A percentile compares a stretch with the other conserved stretches of the same genome.
Conservation (phyloP, 805 yeast genomes). For the Cyberlindnera euphorbiae region DNA sequence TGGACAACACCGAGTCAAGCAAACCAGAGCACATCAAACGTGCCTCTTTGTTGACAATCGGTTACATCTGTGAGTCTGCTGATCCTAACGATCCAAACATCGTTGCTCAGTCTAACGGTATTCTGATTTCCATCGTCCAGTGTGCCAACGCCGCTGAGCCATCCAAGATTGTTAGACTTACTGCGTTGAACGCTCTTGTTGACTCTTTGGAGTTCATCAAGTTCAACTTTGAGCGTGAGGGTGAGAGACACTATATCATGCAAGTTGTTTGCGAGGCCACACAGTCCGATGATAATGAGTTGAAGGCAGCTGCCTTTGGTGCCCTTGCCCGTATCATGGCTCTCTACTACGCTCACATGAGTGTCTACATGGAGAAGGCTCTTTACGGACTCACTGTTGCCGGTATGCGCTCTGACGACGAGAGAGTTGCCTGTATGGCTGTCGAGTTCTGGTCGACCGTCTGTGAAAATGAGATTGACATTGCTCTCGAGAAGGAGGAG, state of each 20-base stretch:
- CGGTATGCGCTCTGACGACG: slow-evolving; percentile 84
- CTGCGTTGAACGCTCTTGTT: slow-evolving; percentile 89
- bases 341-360: slow-evolving; percentile 83
- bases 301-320: slow-evolving; percentile 94
- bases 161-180: slow-evolving; percentile 67
- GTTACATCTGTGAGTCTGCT: slow-evolving; percentile 93
- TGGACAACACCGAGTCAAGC: slow-evolving; percentile 78
- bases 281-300: slow-evolving; percentile 74
- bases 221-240: slow-evolving; percentile 84
- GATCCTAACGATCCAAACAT: slow-evolving; percentile 73
- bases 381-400: slow-evolving; percentile 81
- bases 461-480: slow-evolving; percentile 94
- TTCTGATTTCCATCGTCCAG: slow-evolving; percentile 91
- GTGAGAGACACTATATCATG: slow-evolving; percentile 96
- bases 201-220: slow-evolving; percentile 88
- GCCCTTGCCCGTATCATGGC: slow-evolving; percentile 91
- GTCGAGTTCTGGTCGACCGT: slow-evolving; percentile 99
- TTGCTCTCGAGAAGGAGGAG: slow-evolving; percentile 63
- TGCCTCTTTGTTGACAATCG: slow-evolving; percentile 83
- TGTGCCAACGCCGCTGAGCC: slow-evolving; percentile 88
- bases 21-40: slow-evolving; percentile 78
- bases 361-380: slow-evolving; percentile 96
- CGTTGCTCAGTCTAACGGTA: slow-evolving; percentile 82
- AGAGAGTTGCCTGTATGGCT: slow-evolving; percentile 94
- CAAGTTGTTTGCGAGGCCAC: slow-evolving; percentile 99